These are phyloP conservation scores for Ceratocystis variospora DNA, from an alignment of 2,329 filamentous ascomycete species.

Conservation along the genomic window DNA sequence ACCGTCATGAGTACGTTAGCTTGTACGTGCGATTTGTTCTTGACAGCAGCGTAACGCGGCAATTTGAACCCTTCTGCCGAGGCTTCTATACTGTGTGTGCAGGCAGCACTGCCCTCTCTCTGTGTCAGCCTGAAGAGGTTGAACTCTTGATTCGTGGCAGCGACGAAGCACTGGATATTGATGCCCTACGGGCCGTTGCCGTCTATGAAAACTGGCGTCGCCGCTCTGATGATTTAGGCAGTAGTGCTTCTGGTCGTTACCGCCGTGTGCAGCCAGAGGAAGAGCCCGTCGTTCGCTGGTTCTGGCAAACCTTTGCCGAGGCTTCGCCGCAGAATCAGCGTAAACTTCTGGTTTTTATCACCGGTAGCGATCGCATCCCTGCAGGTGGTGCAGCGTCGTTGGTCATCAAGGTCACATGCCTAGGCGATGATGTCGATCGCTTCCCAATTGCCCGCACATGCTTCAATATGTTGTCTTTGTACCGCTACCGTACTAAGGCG, in stretches of 20 bases:
- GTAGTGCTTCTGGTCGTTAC: conserved; percentile 35
- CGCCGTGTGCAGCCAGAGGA: conserved; percentile 24
- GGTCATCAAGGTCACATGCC: conserved; percentile 59
- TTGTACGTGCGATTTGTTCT: conserved; percentile 69
- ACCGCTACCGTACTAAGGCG: conserved; percentile 52
- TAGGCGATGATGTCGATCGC: conserved; percentile 58
- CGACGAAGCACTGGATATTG: conserved; percentile 68
- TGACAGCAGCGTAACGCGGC: conserved; percentile 60
- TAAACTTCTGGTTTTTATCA: conserved; percentile 72
- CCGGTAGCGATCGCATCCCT: conserved; percentile 78
- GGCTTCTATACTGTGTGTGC: conserved; percentile 88
- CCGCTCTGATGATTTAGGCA: conserved; percentile 19
- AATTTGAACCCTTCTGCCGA: conserved; percentile 87
- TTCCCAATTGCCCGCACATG: conserved; percentile 82
- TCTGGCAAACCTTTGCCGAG: conserved; percentile 68
- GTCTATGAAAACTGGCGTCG: conserved; percentile 66
- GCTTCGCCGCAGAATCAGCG: conserved; percentile 56
- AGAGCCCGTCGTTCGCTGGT: conserved; percentile 65
- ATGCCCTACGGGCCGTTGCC: conserved; percentile 60
- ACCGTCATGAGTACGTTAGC: conserved; percentile 75
- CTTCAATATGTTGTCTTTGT: conserved; percentile 73
- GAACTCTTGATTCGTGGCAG: conserved; percentile 76
- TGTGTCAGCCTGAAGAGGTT: conserved; percentile 85
- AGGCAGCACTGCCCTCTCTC: conserved; percentile 62
- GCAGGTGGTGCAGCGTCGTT: conserved; percentile 74